Evolutionary conservation across 148 eudicot genomes (phyloP), one percentile per base, ranked within the genome.

Genomic region (Amaranthus hypochondriacus): DNA sequence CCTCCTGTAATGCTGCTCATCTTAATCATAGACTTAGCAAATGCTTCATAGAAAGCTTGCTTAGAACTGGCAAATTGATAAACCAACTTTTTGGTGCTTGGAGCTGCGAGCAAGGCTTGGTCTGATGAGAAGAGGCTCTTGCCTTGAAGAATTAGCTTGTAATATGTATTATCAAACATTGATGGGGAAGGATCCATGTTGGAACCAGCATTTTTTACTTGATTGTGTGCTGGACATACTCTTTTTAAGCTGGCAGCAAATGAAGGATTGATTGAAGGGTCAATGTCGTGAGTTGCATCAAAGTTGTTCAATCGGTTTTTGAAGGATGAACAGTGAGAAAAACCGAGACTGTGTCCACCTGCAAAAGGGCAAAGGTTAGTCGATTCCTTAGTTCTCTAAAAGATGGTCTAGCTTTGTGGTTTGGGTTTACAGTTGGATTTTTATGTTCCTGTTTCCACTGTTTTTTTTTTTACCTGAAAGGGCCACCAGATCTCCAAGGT

Each of bases 321-420:
- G 82, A 93, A 93, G 5, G 98, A 90, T 44, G 96, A 87, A 81
- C 98, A 93, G 75, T 93, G 98, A 55, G 98, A 80, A 77, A 93
- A 90, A 1, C 98, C 96, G 43, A 93, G 84, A 50, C 93, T 93
- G 72, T 90, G 98, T 10, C 90, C 98, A 43, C 98, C 97, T 90
- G 78, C 71, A 48, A 5, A 39, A 52, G 69, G 5, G 51, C 42
- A 13, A 57, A 4, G 14, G 57, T 68, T 56, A 72, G 12, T 48
- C 47, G 4, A 2, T 42, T 42, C 13, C 44, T 62, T 72, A 56
- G 48, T 55, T 28, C 39, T 28, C 39, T 28, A 28, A 28, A 28
- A 28, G 39, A 28, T 28, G 39, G 39, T 28, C 39, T 28, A 28
- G 39, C 52, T 52, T 76, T 71, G 12, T 65, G 13, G 3, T 39